phyloP scores from a whole-genome alignment of 2,329 filamentous ascomycete genomes.

The Aspergillus niger region DNA sequence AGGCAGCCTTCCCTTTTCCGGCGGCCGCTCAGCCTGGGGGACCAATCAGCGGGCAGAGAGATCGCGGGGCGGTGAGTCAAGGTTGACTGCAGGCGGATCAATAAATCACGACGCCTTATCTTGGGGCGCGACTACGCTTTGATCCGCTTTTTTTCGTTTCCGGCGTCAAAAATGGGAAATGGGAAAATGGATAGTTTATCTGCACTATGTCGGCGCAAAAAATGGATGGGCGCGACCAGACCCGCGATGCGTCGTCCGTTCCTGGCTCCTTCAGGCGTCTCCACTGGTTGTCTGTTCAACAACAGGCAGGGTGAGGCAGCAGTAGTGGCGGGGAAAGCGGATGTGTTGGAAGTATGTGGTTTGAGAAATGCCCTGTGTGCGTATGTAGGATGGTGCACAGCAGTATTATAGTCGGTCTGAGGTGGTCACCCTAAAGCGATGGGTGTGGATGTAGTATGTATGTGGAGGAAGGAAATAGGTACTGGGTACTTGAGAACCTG shows the following conservation, averaged over 20 bases:
- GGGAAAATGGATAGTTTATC: background rate
- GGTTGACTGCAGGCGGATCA: slow-evolving; percentile 13
- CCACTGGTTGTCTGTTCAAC: slow-evolving; percentile 1
- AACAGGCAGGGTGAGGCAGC: background rate
- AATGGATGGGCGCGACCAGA: background rate
- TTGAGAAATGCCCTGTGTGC: slow-evolving; percentile 7
- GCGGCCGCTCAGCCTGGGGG: slow-evolving; percentile 17
- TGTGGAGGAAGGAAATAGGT: background rate
- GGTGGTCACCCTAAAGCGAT: background rate
- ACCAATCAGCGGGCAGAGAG: slow-evolving; percentile 28
- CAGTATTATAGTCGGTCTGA: slow-evolving; percentile 6
- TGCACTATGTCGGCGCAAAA: background rate
- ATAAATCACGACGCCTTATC: slow-evolving; percentile 18
- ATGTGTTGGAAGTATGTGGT: slow-evolving; percentile 7
- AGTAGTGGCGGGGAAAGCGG: slow-evolving; percentile 9
- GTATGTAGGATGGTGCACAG: slow-evolving; percentile 2
- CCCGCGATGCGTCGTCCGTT: background rate
- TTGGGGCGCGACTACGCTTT: background rate
- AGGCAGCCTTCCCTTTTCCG: slow-evolving; percentile 24
- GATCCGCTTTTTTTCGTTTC: background rate
- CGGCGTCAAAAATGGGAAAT: background rate
- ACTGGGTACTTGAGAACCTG: background rate
- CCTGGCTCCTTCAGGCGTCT: background rate
- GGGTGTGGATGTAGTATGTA: background rate
- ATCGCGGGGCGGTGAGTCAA: slow-evolving; percentile 31